Evolutionary conservation across 148 eudicot genomes (phyloP).

Genomic region (Camellia japonica): DNA sequence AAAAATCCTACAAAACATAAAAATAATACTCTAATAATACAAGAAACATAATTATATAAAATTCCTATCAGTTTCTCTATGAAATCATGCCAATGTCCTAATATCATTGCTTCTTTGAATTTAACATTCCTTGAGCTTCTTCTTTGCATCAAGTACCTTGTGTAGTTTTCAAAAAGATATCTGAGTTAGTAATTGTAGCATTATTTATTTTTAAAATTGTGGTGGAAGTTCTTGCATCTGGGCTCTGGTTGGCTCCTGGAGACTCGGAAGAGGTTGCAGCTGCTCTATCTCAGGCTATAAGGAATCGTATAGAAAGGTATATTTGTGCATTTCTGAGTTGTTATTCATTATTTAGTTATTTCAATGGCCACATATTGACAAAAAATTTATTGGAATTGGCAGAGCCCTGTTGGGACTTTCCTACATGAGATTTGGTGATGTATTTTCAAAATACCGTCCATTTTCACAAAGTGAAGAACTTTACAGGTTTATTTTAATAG

Average conservation of each 20-base stretch:
- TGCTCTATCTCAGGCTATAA: constrained; percentile 89
- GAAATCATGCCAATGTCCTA: too few relatives aligned
- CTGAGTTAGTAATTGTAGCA: neutral
- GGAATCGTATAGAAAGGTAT: constrained; percentile 85
- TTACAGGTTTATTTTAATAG: constrained; percentile 53
- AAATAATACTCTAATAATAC: too few relatives aligned
- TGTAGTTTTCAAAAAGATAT: neutral
- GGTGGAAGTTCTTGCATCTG: constrained; percentile 73
- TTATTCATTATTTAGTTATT: neutral
- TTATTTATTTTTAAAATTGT: neutral
- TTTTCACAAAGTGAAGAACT: constrained; percentile 69
- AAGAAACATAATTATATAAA: too few relatives aligned
- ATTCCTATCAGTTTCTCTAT: too few relatives aligned
- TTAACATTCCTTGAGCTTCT: too few relatives aligned
- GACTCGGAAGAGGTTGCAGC: constrained; percentile 87
- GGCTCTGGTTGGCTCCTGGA: constrained; percentile 93
- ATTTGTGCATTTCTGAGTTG: neutral
- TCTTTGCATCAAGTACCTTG: neutral
- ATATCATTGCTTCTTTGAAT: too few relatives aligned
- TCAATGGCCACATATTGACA: constrained; percentile 5
- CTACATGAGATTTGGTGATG: constrained; percentile 89
- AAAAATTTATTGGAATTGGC: constrained; percentile 18
- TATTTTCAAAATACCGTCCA: constrained; percentile 63
- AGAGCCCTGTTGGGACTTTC: constrained; percentile 78
- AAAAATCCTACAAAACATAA: too few relatives aligned